Percentiles rank a stretch among this genome's conserved stretches.
Evolutionary conservation across 2,329 filamentous ascomycete genomes (phyloP).

Genomic region (Periconia digitata): DNA sequence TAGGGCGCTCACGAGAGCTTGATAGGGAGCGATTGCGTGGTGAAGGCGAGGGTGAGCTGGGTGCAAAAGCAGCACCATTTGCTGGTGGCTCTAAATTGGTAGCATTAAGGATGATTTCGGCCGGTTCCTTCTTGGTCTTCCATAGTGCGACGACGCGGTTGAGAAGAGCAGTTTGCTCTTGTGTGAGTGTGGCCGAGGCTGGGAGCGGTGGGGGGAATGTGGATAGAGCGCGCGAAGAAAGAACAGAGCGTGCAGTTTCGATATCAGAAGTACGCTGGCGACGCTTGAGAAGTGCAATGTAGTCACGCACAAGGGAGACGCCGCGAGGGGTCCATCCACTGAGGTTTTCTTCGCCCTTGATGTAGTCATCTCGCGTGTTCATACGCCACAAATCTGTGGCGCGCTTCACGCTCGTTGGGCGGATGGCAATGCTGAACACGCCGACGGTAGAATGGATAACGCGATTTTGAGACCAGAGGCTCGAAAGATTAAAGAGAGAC

Average conservation of each 20-base stretch:
- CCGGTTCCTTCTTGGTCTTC: conserved; percentile 50
- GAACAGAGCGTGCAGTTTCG: conserved; percentile 68
- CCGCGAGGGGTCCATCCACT: conserved; percentile 85
- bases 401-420: conserved; percentile 85
- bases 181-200: conserved; percentile 21
- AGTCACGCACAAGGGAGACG: conserved; percentile 88
- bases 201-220: conserved; percentile 20
- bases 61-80: conserved; percentile 56
- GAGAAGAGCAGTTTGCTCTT: conserved; percentile 46
- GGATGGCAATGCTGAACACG: conserved; percentile 83
- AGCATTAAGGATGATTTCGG: conserved; percentile 50
- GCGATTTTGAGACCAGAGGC: conserved; percentile 71
- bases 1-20: conserved; percentile 52
- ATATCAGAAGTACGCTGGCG: conserved; percentile 76
- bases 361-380: conserved; percentile 91
- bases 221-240: conserved; percentile 55
- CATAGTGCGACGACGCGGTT: conserved; percentile 65
- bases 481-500: conserved; percentile 78
- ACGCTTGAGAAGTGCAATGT: conserved; percentile 72
- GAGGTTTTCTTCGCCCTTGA: conserved; percentile 91
- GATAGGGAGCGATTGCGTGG: conserved; percentile 9
- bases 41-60: conserved; percentile 40
- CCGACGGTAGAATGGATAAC: conserved; percentile 81
- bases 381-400: conserved; percentile 94
- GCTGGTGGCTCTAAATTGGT: conserved; percentile 67